These are phyloP conservation scores for Mycena maculata DNA, from an alignment of 768 basidiomycete species.

Conservation along the genomic window DNA sequence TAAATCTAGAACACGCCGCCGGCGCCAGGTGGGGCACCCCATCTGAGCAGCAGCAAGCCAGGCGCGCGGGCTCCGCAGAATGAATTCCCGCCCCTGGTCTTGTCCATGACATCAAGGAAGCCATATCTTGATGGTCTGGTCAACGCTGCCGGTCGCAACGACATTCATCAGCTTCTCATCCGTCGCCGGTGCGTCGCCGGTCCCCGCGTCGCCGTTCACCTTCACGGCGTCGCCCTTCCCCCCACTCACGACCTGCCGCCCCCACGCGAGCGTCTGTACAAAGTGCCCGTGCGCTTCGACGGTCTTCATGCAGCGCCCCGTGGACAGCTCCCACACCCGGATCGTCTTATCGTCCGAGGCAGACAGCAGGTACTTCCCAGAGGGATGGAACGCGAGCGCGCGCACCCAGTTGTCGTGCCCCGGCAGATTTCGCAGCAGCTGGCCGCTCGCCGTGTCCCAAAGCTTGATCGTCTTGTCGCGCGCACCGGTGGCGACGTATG, in stretches of 20 bases:
- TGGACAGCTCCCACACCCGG: conserved; percentile 88
- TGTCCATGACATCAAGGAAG: conserved; percentile 54
- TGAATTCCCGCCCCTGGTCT: conserved; percentile 9
- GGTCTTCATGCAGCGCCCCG: conserved; percentile 87
- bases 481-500: conserved; percentile 83
- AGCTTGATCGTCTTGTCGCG: conserved; percentile 93
- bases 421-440: conserved; percentile 80
- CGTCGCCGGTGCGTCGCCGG: conserved; percentile 40
- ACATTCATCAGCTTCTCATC: conserved; percentile 77
- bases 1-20: conserved; percentile 36
- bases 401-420: conserved; percentile 95
- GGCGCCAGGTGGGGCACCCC: conserved; percentile 5
- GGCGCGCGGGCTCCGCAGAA: conserved; percentile 6
- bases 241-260: conserved; percentile 62
- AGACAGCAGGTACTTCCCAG: conserved; percentile 90
- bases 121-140: conserved; percentile 76
- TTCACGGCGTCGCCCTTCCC: conserved; percentile 51
- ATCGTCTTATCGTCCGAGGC: conserved; percentile 94
- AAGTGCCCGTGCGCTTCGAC: conserved; percentile 91
- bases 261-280: conserved; percentile 86
- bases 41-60: conserved; percentile 8
- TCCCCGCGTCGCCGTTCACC: conserved; percentile 40
- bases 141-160: conserved; percentile 75
- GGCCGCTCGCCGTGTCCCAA: conserved; percentile 89
- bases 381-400: conserved; percentile 89